These are phyloP conservation scores for Selenicereus undatus DNA, from an alignment of 148 eudicot genomes.

Conservation along the genomic window DNA sequence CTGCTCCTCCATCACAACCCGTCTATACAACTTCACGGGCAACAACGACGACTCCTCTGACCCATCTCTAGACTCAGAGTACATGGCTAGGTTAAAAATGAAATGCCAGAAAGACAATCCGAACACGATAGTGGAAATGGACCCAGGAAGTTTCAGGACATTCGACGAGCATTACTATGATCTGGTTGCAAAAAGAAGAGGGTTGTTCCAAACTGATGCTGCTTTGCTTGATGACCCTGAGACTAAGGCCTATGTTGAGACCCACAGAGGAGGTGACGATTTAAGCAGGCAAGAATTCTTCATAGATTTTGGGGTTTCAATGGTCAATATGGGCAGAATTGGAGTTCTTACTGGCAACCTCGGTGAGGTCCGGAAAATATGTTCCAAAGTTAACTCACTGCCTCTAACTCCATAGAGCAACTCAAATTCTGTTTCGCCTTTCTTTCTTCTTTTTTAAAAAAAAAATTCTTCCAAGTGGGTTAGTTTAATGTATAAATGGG, in stretches of 20 bases:
- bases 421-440: neutral
- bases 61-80: conserved; percentile 33
- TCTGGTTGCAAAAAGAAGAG: conserved; percentile 21
- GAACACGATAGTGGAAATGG: conserved; percentile 40
- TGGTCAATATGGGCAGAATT: conserved; percentile 20
- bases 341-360: conserved; percentile 23
- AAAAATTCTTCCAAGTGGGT: neutral
- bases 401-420: neutral
- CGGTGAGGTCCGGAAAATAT: conserved; percentile 23
- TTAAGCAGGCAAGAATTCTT: conserved; percentile 20
- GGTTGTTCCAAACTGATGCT: conserved; percentile 49
- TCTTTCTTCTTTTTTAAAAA: neutral
- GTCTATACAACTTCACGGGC: conserved; percentile 53
- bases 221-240: conserved; percentile 30
- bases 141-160: conserved; percentile 29
- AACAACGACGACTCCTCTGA: conserved; percentile 35
- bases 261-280: conserved; percentile 1
- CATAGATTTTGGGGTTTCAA: conserved; percentile 29
- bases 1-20: conserved; percentile 25
- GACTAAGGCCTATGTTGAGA: conserved; percentile 22
- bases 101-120: conserved; percentile 23
- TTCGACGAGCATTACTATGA: conserved; percentile 36
- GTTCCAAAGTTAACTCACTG: conserved; percentile 18
- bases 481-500: neutral
- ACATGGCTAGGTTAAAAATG: conserved; percentile 25